Conservation (phyloP, 352 stramenopile species). For the Pythium utonaiense region DNA sequence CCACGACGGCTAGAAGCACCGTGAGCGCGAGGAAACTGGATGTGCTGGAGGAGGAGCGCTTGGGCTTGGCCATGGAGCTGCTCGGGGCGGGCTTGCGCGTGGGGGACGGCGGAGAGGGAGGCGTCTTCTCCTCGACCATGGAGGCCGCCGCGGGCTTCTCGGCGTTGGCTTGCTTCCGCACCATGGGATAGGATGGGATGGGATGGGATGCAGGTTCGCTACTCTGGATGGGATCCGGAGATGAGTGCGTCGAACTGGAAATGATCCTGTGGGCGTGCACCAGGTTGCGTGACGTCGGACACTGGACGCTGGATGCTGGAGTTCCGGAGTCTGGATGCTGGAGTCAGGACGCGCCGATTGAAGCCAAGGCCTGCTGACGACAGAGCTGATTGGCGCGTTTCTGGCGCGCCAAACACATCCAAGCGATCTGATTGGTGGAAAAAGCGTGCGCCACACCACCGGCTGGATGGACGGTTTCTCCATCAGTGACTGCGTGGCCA, state of each 20-base stretch:
- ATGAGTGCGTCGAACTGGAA: background rate
- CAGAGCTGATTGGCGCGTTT: conserved; percentile 18
- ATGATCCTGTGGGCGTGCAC: background rate
- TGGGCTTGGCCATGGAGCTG: background rate
- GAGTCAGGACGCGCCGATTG: background rate
- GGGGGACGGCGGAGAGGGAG: background rate
- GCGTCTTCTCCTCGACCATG: conserved; percentile 4
- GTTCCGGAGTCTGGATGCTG: background rate
- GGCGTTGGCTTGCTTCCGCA: conserved; percentile 17
- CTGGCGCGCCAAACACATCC: background rate
- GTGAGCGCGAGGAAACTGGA: conserved; percentile 7
- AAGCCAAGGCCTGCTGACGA: conserved; percentile 9
- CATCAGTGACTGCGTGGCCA: background rate
- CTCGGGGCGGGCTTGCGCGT: background rate
- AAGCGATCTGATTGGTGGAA: conserved; percentile 12
- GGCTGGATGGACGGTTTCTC: conserved; percentile 3
- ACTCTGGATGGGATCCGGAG: conserved; percentile 7
- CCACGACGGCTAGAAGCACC: conserved; percentile 17
- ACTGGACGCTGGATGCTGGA: background rate
- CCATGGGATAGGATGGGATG: conserved; percentile 9
- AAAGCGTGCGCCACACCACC: background rate
- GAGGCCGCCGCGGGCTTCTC: conserved; percentile 10
- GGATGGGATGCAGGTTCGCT: too few relatives aligned
- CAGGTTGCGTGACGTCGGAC: background rate
- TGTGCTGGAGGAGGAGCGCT: background rate